These are phyloP conservation scores for Paramecium biaurelia DNA, from an alignment of 73 alveolate species.

Conservation along the genomic window DNA sequence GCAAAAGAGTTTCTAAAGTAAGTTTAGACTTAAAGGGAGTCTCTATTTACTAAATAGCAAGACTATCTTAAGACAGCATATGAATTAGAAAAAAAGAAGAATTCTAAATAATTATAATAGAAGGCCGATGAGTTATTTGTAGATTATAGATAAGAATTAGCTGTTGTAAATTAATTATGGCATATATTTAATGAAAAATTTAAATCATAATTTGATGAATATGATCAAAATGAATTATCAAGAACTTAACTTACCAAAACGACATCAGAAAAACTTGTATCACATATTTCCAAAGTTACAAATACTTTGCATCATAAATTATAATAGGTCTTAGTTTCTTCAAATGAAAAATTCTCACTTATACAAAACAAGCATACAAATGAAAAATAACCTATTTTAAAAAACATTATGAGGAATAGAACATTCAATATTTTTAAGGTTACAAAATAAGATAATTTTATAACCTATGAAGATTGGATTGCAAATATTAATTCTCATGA, in stretches of 20 bases:
- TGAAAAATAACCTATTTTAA: neutral
- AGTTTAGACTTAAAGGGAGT: neutral
- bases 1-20: neutral
- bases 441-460: slow-evolving; percentile 20
- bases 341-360: neutral
- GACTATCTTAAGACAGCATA: neutral
- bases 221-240: neutral
- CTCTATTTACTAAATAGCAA: neutral
- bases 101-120: neutral
- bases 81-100: slow-evolving; percentile 9
- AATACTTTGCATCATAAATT: neutral
- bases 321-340: neutral
- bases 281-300: neutral
- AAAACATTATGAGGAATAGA: neutral
- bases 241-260: neutral
- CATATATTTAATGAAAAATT: neutral
- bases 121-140: slow-evolving; percentile 43
- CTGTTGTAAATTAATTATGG: slow-evolving; percentile 27
- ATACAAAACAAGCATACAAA: neutral
- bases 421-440: neutral
- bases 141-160: slow-evolving; percentile 14
- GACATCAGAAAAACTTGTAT: neutral
- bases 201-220: neutral
- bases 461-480: slow-evolving; percentile 37
- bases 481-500: neutral